Conservation (phyloP, 148 eudicot genomes). For the Suaeda aralocaspica region DNA sequence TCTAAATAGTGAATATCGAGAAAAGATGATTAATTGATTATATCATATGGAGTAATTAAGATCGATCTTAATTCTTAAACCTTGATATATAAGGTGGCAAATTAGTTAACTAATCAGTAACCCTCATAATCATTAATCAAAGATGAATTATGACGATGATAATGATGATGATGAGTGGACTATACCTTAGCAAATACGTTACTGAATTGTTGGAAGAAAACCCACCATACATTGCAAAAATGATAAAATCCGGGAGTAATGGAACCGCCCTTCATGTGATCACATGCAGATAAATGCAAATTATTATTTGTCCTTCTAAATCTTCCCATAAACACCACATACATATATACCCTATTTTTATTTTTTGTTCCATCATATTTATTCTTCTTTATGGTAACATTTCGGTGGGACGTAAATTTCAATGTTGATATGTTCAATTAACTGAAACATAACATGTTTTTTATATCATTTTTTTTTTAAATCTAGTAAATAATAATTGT, state of each 20-base stretch:
- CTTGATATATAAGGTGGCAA: no score
- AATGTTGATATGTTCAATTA: slow-evolving; percentile 11
- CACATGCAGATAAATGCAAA: slow-evolving; percentile 14
- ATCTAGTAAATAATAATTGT: no score
- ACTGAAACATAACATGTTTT: not conserved
- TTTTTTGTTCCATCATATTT: not conserved
- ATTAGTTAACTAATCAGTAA: no score
- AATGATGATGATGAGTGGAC: not conserved
- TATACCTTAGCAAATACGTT: slow-evolving; percentile 8
- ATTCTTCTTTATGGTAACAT: not conserved
- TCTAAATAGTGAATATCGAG: no score
- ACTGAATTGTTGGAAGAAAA: not conserved
- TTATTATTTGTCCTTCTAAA: not conserved
- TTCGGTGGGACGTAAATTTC: slow-evolving; percentile 10
- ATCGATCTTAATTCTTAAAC: no score
- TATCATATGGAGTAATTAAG: no score
- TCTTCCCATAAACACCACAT: not conserved
- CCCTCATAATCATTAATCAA: no score
- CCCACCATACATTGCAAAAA: not conserved
- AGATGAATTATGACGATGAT: not conserved
- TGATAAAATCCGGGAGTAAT: slow-evolving; percentile 9
- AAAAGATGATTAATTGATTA: no score
- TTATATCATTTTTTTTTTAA: no score
- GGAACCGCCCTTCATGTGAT: slow-evolving; percentile 34
- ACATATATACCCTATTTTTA: not conserved